Base-by-base conservation (phyloP, 1,284 basidiomycete genomes). In the Veloporphyrellus conicus region DNA sequence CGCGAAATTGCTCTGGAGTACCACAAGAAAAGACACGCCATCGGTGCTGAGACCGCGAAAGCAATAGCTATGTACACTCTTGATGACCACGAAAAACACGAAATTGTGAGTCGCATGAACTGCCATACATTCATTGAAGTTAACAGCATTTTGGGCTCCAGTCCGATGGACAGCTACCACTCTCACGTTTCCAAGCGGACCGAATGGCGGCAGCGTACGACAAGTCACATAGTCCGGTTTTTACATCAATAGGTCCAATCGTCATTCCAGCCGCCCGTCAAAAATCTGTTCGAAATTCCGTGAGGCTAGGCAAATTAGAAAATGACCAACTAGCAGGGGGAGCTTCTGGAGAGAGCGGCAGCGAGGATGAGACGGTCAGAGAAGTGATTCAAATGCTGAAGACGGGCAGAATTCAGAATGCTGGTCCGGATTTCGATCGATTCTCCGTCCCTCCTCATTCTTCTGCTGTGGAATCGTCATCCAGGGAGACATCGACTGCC, bases 1-100 rank as follows among this genome's bases (percentile, higher is more conserved):
- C 79, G 85, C 25, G 85, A 87, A 61, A 74, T 88, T 51, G 81
- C 82, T n/a, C 59, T 87, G 32, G 79, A 79, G 50, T 88, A 89
- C 60, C 74, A 84, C 59, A 68, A 74, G 53, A 82, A 81, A 59
- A 77, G 84, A 43, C 68, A 66, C 16, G 70, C 68, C 12, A 73
- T 88, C 39, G 78, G 79, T 1, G 67, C 74, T 28, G 76, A 76
- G 40, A 74, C 77, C 32, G 68, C 74, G 11, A 68, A 69, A 33
- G 78, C 74, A 6, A 72, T 84, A 69, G 69, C 69, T 46, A 68
- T 70, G 10, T 75, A 76, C 57, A 64, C 67, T 28, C 73, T 76
- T 52, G 66, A 70, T 16, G 64, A 64, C 18, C 51, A 73, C 43
- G 72, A 72, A 33, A 71, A 70, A 63, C 66, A 74, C 39, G 69